Percentiles rank a stretch among this genome's conserved stretches.
Evolutionary conservation across 1,284 basidiomycete genomes (phyloP).

Genomic region (Porogramme epimiltina): DNA sequence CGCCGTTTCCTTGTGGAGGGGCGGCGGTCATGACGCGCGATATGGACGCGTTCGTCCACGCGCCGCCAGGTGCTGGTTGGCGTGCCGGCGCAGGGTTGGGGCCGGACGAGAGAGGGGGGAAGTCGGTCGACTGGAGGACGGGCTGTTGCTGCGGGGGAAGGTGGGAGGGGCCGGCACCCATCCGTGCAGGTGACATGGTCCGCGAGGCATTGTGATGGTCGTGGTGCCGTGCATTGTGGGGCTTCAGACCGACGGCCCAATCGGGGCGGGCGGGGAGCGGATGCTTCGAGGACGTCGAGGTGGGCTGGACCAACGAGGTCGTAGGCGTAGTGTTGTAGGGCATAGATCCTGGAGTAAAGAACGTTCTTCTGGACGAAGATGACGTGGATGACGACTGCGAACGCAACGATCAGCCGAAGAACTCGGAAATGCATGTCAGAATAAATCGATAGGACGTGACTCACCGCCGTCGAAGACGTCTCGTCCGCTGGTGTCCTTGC

Average conservation of each 20-base stretch:
- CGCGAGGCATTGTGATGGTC: conserved; percentile 45
- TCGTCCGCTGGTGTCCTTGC: conserved; percentile 73
- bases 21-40: conserved; percentile 52
- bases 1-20: conserved; percentile 21
- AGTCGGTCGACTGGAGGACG: conserved; percentile 63
- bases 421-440: conserved; percentile 5
- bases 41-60: conserved; percentile 66
- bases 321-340: no score
- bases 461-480: conserved; percentile 70
- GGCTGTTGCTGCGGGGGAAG: conserved; percentile 41
- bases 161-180: conserved; percentile 28
- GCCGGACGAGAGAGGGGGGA: conserved; percentile 63
- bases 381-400: conserved; percentile 68
- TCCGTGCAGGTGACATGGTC: conserved; percentile 44
- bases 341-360: conserved; percentile 74
- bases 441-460: conserved; percentile 33
- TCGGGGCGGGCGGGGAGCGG: conserved; percentile 79
- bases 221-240: conserved; percentile 49
- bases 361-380: conserved; percentile 75
- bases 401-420: conserved; percentile 16
- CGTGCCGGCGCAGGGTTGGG: conserved; percentile 46
- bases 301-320: no score
- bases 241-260: conserved; percentile 81
- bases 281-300: conserved; percentile 66
- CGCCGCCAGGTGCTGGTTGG: conserved; percentile 52